Conservation (phyloP, 495 filamentous ascomycete genomes). For the Aspergillus sclerotioniger region DNA sequence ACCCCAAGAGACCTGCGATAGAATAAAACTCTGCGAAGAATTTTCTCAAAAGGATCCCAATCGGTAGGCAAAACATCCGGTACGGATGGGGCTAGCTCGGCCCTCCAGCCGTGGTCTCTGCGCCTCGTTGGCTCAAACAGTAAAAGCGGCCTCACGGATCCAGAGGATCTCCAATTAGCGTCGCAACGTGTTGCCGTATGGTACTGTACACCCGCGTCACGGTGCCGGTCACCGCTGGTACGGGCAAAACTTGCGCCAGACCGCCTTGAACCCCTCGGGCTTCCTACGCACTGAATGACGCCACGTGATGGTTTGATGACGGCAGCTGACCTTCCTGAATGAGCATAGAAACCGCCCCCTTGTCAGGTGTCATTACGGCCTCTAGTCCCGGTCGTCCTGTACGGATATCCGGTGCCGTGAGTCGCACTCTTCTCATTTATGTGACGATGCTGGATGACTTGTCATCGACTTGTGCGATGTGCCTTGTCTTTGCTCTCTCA, state of each 20-base stretch:
- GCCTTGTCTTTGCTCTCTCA: too few relatives aligned
- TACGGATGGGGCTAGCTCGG: conserved; percentile 14
- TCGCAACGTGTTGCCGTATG: conserved; percentile 16
- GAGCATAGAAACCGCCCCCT: conserved; percentile 10
- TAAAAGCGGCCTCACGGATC: conserved; percentile 24
- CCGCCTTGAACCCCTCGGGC: conserved; percentile 11
- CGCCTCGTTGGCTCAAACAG: conserved; percentile 25
- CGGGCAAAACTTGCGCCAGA: conserved; percentile 9
- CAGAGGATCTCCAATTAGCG: conserved; percentile 37
- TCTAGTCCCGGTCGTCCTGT: neutral
- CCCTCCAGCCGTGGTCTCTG: conserved; percentile 1
- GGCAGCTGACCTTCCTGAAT: conserved; percentile 24
- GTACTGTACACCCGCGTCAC: conserved; percentile 21
- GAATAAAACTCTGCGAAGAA: conserved; percentile 14
- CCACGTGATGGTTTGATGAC: conserved; percentile 33
- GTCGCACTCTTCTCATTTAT: neutral
- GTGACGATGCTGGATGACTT: neutral
- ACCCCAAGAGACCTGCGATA: neutral
- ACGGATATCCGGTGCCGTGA: conserved; percentile 4
- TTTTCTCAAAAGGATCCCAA: conserved; percentile 19
- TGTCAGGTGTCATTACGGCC: conserved; percentile 6
- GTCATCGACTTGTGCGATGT: neutral
- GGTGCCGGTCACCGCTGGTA: conserved; percentile 21
- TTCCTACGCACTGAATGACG: conserved; percentile 18
- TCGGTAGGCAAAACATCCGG: conserved; percentile 19